A percentile compares a stretch with the other conserved stretches of the same genome.
phyloP scores from a whole-genome alignment of 164 flowering plant species.

The Piper betle region DNA sequence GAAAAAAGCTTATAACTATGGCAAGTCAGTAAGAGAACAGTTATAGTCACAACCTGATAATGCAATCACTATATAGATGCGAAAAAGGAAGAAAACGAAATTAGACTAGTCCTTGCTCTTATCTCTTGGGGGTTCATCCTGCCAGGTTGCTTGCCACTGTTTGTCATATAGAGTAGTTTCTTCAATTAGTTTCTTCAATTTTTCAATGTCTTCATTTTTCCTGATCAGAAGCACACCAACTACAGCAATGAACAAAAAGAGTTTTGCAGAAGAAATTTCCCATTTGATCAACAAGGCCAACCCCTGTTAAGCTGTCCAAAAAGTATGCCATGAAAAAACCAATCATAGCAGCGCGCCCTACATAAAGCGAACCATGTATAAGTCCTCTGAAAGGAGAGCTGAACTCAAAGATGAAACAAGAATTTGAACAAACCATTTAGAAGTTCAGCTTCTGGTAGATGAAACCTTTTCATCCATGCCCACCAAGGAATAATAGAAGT shows the following conservation, averaged over 20 bases:
- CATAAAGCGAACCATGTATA: not conserved
- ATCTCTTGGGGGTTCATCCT: slow-evolving; percentile 41
- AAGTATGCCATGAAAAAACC: slow-evolving; percentile 98
- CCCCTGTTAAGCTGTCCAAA: slow-evolving; percentile 94
- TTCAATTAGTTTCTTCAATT: slow-evolving; percentile 64
- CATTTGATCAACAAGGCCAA: slow-evolving; percentile 95
- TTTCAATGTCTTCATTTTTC: slow-evolving; percentile 87
- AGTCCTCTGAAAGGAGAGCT: not conserved
- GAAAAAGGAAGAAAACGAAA: not conserved
- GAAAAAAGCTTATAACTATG: too few relatives aligned
- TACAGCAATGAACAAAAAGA: slow-evolving; percentile 67
- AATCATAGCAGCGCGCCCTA: slow-evolving; percentile 97
- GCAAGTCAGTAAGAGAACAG: too few relatives aligned
- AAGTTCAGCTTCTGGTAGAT: slow-evolving; percentile 93
- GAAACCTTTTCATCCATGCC: slow-evolving; percentile 95
- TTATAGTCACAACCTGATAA: not conserved
- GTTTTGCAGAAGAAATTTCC: slow-evolving; percentile 97
- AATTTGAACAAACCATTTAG: slow-evolving; percentile 59
- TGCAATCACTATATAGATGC: not conserved
- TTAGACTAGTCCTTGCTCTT: slow-evolving; percentile 16
- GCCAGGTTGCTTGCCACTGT: slow-evolving; percentile 99
- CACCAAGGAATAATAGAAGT: slow-evolving; percentile 97
- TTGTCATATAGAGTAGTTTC: slow-evolving; percentile 93
- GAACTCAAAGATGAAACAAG: slow-evolving; percentile 4
- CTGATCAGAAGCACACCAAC: slow-evolving; percentile 69